These are phyloP conservation scores for Pisolithus albus DNA, from an alignment of 768 basidiomycete species.

Conservation along the genomic window DNA sequence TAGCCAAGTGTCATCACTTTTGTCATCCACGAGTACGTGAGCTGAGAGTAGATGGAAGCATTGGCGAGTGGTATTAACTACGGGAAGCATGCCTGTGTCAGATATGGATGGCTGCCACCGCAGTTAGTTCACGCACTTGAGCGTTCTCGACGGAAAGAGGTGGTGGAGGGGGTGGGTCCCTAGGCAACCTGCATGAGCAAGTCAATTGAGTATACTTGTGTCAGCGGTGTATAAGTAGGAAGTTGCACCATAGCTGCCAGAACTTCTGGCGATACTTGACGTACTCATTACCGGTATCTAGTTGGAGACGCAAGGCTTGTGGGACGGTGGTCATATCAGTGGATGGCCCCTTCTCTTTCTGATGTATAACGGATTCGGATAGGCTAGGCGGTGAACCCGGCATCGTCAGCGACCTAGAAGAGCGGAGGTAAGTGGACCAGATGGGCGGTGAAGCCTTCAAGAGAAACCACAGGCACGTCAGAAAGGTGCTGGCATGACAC, in stretches of 20 bases:
- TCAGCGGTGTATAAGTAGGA: not conserved
- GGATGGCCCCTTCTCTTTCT: not conserved
- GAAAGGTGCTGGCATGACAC: too few relatives aligned
- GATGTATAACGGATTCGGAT: not conserved
- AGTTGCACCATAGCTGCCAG: conserved; percentile 50
- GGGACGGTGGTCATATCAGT: not conserved
- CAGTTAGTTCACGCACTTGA: conserved; percentile 22
- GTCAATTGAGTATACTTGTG: not conserved
- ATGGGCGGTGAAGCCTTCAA: too few relatives aligned
- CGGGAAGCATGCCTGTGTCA: not conserved
- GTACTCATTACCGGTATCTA: conserved; percentile 35
- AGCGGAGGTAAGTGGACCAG: too few relatives aligned
- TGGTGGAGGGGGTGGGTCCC: conserved; percentile 50
- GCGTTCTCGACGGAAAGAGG: conserved; percentile 52
- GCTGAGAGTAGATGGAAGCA: conserved; percentile 50
- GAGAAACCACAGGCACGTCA: too few relatives aligned
- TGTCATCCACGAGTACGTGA: conserved; percentile 64
- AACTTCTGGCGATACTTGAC: conserved; percentile 39
- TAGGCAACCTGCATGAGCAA: conserved; percentile 43
- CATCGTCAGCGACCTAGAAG: not conserved
- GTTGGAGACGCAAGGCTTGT: conserved; percentile 20
- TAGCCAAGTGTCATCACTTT: conserved; percentile 61
- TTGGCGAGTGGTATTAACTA: conserved; percentile 51
- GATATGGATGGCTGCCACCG: not conserved
- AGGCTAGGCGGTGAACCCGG: not conserved